Conservation (phyloP, 768 basidiomycete species). For the Pleurotus giganteus region DNA sequence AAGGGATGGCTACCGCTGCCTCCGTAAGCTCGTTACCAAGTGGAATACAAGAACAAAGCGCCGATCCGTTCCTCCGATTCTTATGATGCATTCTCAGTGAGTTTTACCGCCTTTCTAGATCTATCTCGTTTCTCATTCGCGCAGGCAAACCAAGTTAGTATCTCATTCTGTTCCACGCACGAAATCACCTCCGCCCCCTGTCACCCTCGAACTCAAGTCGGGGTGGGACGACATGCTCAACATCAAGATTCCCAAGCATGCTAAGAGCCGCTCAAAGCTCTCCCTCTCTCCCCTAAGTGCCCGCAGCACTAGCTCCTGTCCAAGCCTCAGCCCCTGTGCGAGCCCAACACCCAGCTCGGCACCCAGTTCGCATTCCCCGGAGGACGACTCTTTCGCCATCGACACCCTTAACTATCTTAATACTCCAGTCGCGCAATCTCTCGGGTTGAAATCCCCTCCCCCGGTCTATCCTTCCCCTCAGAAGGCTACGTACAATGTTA, state of each 20-base stretch:
- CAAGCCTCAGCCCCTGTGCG: constrained; percentile 21
- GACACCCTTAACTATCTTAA: constrained; percentile 45
- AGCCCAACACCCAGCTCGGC: constrained; percentile 18
- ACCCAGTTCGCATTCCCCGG: constrained; percentile 16
- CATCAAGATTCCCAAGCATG: constrained; percentile 25
- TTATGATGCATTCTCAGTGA: constrained; percentile 23
- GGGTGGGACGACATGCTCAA: constrained; percentile 51
- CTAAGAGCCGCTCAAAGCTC: not conserved
- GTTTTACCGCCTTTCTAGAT: constrained; percentile 5
- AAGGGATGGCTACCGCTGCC: constrained; percentile 34
- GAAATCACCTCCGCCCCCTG: not conserved
- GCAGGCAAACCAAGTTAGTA: not conserved
- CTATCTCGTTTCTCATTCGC: not conserved
- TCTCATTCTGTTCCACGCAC: not conserved
- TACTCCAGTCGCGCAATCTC: constrained; percentile 39
- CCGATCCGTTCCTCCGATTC: constrained; percentile 9
- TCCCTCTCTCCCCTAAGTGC: not conserved
- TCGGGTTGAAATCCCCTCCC: constrained; percentile 33
- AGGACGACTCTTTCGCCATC: constrained; percentile 39
- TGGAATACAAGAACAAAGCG: constrained; percentile 2
- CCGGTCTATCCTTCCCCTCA: constrained; percentile 3
- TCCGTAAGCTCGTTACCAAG: constrained; percentile 11
- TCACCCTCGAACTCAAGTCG: constrained; percentile 36
- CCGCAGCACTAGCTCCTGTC: constrained; percentile 10
- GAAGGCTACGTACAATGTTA: constrained; percentile 2